A percentile compares a stretch with the other conserved stretches of the same genome.
phyloP scores from a whole-genome alignment of 345 rosid species.

The Laguncularia racemosa region DNA sequence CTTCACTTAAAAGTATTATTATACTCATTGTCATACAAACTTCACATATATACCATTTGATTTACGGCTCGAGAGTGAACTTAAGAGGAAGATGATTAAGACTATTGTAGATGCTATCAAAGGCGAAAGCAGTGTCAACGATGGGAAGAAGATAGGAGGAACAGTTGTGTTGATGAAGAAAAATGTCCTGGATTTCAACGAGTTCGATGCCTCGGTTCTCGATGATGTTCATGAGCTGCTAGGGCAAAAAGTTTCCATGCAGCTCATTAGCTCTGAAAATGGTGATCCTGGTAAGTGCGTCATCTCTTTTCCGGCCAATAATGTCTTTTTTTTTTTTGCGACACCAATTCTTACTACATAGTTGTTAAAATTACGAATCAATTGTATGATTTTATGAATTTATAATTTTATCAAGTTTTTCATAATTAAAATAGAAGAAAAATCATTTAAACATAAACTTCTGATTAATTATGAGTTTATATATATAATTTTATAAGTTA shows the following conservation, averaged over 20 bases:
- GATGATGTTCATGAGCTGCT: slow-evolving; percentile 60
- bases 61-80: not conserved
- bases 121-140: not conserved
- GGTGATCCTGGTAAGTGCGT: slow-evolving; percentile 28
- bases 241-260: slow-evolving; percentile 56
- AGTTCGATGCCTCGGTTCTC: slow-evolving; percentile 51
- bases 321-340: not conserved
- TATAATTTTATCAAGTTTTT: too few species aligned
- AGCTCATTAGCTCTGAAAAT: slow-evolving; percentile 57
- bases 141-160: slow-evolving; percentile 22
- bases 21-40: too few species aligned
- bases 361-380: too few species aligned
- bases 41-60: not conserved
- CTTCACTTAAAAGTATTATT: too few species aligned
- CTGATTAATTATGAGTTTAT: too few species aligned
- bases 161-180: slow-evolving; percentile 83
- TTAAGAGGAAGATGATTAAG: not conserved
- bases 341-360: not conserved
- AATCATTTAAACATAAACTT: too few species aligned
- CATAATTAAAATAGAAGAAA: too few species aligned
- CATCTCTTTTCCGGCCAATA: not conserved
- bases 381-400: too few species aligned
- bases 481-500: too few species aligned
- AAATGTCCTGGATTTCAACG: slow-evolving; percentile 79
- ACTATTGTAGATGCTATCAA: not conserved